Evolutionary conservation across 2,329 filamentous ascomycete species (phyloP), one percentile per base, ranked within the genome.

Genomic region (Domatiomyces globalis): DNA sequence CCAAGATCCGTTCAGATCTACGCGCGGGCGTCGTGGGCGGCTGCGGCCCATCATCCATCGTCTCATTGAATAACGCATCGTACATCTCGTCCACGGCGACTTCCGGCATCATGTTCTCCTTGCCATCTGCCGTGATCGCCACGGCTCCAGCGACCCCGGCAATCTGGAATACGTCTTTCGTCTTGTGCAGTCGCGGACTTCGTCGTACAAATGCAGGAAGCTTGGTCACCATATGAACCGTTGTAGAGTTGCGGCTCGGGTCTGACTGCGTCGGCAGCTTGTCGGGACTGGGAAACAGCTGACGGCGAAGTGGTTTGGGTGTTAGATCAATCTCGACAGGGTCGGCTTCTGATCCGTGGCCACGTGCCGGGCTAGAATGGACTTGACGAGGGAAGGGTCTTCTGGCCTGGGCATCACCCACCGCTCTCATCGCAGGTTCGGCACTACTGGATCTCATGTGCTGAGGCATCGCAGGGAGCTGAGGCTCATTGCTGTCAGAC

Each of bases 11-110:
- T 49, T 60, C 58, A n/a, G 60, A 60, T 27, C 58, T 58, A 47
- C 59, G 49, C 62, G 56, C 57, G 2, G 59, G 61, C 63, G 58
- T 57, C 63, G 58, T 65, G 57, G 62, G 63, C 59, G 60, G 69
- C 63, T 61, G 66, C 62, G 59, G 65, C 42, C 56, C 66, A 51
- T 61, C 65, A 50, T 51, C 54, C 2, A 70, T 55, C 67, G 76
- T 61, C 71, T 83, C 75, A 51, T 82, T 80, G 60, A 92, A 89
- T 48, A 76, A 73, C 43, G 79, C 76, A 18, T 47, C 45, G 5
- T 85, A 65, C 36, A 77, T 74, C 54, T 81, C 76, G 39, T 69
- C 65, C 15, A 54, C 43, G 4, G 29, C 39, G n/a, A 64, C 53
- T 8, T 64, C 61, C 5, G 73, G 71, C 10, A 69, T 71, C 47